Percentiles rank a stretch among this genome's conserved stretches.
Conservation (phyloP, 1,284 basidiomycete species). For the Cerioporus squamosus region DNA sequence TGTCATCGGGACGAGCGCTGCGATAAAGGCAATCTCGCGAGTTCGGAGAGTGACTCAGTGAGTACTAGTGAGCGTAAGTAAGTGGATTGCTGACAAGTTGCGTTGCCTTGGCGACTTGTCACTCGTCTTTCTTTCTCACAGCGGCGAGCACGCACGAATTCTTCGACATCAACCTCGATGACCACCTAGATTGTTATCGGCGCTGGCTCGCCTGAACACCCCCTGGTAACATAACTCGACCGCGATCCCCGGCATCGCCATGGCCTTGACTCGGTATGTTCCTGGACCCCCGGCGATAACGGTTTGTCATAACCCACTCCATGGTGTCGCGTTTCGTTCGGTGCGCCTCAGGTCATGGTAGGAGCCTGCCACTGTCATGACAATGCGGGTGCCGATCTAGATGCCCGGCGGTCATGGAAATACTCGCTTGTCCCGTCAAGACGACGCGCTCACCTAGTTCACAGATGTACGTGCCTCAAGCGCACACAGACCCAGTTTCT, state of each 20-base stretch:
- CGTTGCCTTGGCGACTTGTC: conserved; percentile 18
- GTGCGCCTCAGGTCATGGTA: too few species aligned
- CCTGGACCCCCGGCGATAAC: conserved; percentile 20
- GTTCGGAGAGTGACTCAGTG: conserved; percentile 8
- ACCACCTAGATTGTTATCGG: too few species aligned
- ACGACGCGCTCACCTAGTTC: conserved; percentile 5
- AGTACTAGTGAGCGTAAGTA: too few species aligned
- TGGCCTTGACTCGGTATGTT: conserved; percentile 3
- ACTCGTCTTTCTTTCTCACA: neutral
- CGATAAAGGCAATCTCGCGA: neutral
- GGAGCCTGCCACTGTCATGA: conserved; percentile 22
- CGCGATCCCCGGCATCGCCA: conserved; percentile 23
- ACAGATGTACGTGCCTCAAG: neutral
- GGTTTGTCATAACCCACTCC: conserved; percentile 5
- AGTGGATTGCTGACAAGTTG: conserved; percentile 1
- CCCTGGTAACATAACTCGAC: conserved; percentile 7
- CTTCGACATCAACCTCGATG: too few species aligned
- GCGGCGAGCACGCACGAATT: too few species aligned
- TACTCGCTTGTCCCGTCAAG: conserved; percentile 6
- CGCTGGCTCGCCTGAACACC: too few species aligned
- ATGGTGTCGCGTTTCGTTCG: too few species aligned
- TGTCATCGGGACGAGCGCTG: neutral
- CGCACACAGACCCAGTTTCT: conserved; percentile 5
- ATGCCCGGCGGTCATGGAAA: conserved; percentile 11
- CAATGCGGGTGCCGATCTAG: conserved; percentile 16